A percentile compares a stretch with the other conserved stretches of the same genome.
phyloP scores from a whole-genome alignment of 2,329 filamentous ascomycete genomes.

The Cytospora paraplurivora region DNA sequence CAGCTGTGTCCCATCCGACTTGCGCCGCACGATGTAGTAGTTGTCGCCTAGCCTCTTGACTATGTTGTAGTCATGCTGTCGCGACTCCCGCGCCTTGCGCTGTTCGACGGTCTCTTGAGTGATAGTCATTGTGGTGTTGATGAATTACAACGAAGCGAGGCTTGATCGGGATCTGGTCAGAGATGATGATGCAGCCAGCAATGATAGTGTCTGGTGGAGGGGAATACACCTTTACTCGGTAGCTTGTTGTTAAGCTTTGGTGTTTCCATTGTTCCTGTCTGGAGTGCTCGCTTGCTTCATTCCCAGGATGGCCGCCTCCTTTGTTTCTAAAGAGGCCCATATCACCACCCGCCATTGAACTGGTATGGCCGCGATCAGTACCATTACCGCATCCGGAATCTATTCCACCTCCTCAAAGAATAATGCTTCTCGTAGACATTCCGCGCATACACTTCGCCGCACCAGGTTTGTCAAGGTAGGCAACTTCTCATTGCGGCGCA shows the following conservation, averaged over 20 bases:
- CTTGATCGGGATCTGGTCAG: background rate
- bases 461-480: background rate
- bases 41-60: slow-evolving; percentile 35
- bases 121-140: slow-evolving; percentile 14
- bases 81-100: slow-evolving; percentile 30
- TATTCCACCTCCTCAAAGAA: background rate
- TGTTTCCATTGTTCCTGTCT: slow-evolving; percentile 19
- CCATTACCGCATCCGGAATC: slow-evolving; percentile 12
- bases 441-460: background rate
- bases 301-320: slow-evolving; percentile 4
- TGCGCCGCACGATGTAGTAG: slow-evolving; percentile 39
- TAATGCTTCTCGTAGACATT: background rate
- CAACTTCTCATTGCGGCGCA: background rate
- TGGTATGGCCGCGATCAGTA: background rate
- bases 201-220: background rate
- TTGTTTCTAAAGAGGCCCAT: slow-evolving; percentile 11
- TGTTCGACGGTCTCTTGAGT: slow-evolving; percentile 6
- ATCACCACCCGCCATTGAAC: background rate
- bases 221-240: background rate
- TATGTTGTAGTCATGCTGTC: slow-evolving; percentile 37
- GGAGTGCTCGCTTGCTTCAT: slow-evolving; percentile 9
- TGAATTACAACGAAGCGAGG: background rate
- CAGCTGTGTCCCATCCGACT: slow-evolving; percentile 38
- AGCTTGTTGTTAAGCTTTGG: background rate
- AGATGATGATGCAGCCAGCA: background rate